Conservation (phyloP, 805 yeast genomes). For the Wickerhamomyces xylosicus region DNA sequence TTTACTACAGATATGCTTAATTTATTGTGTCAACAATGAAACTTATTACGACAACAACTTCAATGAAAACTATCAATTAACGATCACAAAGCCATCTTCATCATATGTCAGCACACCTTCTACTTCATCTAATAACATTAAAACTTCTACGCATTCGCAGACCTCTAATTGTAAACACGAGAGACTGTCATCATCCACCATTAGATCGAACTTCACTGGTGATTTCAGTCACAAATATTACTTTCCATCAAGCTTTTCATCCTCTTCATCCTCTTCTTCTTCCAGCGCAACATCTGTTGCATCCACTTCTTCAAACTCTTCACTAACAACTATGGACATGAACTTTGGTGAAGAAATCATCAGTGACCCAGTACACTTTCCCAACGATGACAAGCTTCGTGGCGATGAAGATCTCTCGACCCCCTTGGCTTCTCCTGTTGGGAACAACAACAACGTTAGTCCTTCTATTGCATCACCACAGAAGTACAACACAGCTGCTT, state of each 20-base stretch:
- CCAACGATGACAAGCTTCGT: too few species aligned
- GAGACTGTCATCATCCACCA: conserved; percentile 19
- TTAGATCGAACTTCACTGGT: conserved; percentile 8
- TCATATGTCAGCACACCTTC: conserved; percentile 2
- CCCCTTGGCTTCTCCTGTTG: too few species aligned
- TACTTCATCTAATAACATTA: conserved; percentile 2
- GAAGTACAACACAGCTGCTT: background rate
- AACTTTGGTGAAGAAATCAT: too few species aligned
- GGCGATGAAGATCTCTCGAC: too few species aligned
- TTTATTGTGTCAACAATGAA: background rate
- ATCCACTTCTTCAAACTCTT: conserved; percentile 3
- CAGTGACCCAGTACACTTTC: too few species aligned
- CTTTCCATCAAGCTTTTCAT: conserved; percentile 1
- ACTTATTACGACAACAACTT: background rate
- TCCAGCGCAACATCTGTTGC: conserved; percentile 1
- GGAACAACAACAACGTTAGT: too few species aligned
- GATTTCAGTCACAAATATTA: conserved; percentile 1
- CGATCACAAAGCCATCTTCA: background rate
- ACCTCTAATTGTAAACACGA: background rate
- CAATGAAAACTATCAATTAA: background rate
- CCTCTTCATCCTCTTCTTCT: conserved; percentile 6
- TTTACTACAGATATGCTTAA: background rate
- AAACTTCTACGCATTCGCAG: too few species aligned
- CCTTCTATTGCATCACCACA: too few species aligned
- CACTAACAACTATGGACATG: background rate